Conservation (phyloP, 192 early-diverging fungal genomes). For the Chytriomyces sp. region DNA sequence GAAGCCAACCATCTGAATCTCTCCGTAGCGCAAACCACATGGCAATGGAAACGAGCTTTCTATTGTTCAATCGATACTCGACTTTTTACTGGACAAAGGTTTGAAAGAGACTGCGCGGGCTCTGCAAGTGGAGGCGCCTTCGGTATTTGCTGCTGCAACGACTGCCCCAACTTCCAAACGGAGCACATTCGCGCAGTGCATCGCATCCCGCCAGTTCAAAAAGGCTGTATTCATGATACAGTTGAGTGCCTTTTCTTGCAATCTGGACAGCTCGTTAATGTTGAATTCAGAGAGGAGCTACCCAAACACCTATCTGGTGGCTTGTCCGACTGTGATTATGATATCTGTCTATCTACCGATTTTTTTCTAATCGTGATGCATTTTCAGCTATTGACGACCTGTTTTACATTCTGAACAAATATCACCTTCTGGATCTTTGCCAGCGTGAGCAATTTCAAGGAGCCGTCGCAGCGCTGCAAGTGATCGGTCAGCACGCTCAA, state of each 20-base stretch:
- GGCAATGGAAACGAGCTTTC: conserved; percentile 1
- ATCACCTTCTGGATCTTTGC: conserved; percentile 36
- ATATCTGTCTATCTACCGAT: neutral
- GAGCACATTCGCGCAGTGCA: conserved; percentile 2
- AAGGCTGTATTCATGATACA: conserved; percentile 37
- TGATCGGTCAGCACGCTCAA: conserved; percentile 41
- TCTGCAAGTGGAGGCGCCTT: conserved; percentile 26
- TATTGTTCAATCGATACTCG: conserved; percentile 20
- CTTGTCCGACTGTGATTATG: neutral
- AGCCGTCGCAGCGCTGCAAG: conserved; percentile 33
- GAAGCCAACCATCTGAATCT: neutral
- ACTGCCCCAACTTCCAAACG: neutral
- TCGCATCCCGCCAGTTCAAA: conserved; percentile 29
- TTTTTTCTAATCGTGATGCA: neutral
- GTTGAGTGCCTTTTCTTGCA: conserved; percentile 13
- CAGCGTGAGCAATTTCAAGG: conserved; percentile 9
- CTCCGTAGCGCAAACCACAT: neutral
- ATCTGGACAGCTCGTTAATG: neutral
- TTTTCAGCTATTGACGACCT: conserved; percentile 50
- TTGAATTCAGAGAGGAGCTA: neutral
- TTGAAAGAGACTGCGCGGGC: conserved; percentile 15
- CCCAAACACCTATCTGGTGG: neutral
- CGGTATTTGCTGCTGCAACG: neutral
- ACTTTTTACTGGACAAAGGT: conserved; percentile 24
- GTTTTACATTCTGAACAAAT: conserved; percentile 50